Base-by-base conservation (phyloP, 768 basidiomycete species). In the Royoungia palumana region DNA sequence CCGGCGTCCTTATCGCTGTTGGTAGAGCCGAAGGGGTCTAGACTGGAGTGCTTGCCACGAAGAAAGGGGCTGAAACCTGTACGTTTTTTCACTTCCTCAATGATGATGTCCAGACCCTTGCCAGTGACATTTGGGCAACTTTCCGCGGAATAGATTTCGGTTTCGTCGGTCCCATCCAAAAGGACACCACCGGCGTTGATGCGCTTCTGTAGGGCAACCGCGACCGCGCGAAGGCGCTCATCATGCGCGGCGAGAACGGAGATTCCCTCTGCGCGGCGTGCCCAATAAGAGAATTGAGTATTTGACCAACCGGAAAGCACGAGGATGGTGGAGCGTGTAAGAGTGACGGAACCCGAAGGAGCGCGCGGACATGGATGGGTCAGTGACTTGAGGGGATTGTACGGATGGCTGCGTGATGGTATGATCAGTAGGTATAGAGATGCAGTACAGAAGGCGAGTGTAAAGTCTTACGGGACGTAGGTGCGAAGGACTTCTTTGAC, bases 251-350 rank as follows among this genome's bases (percentile, higher is more conserved):
- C 66, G 25, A 77, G 68, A 34, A 78, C 76, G 41, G 75, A 76
- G 38, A 77, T 71, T 24, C 74, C 76, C 58, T 78, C 77, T 6
- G 71, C 63, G 25, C 75, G 75, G 44, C 75, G 74, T n/a, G 75
- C 74, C 77, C 75, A 77, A 50, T 78, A 78, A 39, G 75, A 78
- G 42, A 77, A 77, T 48, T 78, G 77, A 9, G 75, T 77, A 42
- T 78, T 77, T 17, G 76, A 78, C 75, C 75, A 78, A 49, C 75
- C 75, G 6, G 75, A 76, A 42, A 77, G 69, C 38, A 71, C 62
- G 42, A 77, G 72, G 44, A 77, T 72, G 37, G 74, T 73, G 34
- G 75, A 70, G 36, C 77, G 73, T 20, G 75, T 78, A 44, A 77
- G 69, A 22, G 68, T 72, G 43, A 77, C 77, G 48, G 66, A 65